Base-by-base conservation (phyloP, 495 filamentous ascomycete species). In the Penicillium flavigenum region DNA sequence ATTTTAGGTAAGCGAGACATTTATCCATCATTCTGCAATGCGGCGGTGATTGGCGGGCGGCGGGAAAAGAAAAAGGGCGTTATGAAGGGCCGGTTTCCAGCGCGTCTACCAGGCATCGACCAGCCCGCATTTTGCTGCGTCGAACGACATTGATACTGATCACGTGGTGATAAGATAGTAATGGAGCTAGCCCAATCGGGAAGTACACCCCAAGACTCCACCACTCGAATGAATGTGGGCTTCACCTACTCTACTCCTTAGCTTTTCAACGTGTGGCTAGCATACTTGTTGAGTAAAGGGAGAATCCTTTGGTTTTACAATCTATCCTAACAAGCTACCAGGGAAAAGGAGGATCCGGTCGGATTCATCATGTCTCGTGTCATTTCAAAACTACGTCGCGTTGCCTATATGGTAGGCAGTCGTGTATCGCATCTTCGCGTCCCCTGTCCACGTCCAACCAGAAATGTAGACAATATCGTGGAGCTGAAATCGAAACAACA, bases 21-120 rank as follows among this genome's bases (percentile, higher is more conserved):
- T 60, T 60, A n/a, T 50, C 32, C 64, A 69, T 69, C 64, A 69
- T 69, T 69, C 64, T 67, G 66, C 66, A 65, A 65, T 65, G 63
- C 66, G 63, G 61, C 59, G 64, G 61, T 75, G 72, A 75, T 77
- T 79, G 75, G 74, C 61, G 67, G 67, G 62, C 47, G 49, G 64
- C 60, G 61, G 51, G 41, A 56, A 62, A 63, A 49, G 54, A 69
- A 78, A 77, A 74, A 70, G 66, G 62, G 67, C 39, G 75, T 76
- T 75, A 78, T 75, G 72, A 75, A 74, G 64, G 68, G 65, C 67
- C 52, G 72, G 63, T 75, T 77, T 77, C 58, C 48, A 69, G 73
- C 51, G 50, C 56, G 64, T 65, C 63, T 66, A 68, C 63, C 58
- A 56, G 60, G 54, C 48, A 54, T 62, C 59, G 62, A 50, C 47